Evolutionary conservation across 495 filamentous ascomycete genomes (phyloP).

Genomic region (Hypoxylon perforatum): DNA sequence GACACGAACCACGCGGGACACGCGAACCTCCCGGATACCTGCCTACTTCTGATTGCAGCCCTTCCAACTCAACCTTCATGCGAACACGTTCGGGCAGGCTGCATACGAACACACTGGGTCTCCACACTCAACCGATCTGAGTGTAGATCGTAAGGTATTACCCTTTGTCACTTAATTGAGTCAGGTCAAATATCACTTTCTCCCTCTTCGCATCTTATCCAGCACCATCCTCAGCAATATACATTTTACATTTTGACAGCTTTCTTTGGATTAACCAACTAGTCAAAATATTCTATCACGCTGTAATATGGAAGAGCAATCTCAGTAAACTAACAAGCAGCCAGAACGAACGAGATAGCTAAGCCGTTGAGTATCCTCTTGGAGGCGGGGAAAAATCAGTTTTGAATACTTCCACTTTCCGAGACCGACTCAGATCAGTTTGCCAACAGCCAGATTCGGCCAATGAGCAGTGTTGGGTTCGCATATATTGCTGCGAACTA

Average conservation of each 20-base stretch:
- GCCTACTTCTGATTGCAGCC: conserved; percentile 53
- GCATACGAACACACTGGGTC: conserved; percentile 54
- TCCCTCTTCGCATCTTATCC: conserved; percentile 3
- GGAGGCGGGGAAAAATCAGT: conserved; percentile 34
- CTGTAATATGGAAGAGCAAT: not conserved
- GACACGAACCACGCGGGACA: conserved; percentile 44
- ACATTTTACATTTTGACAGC: conserved; percentile 10
- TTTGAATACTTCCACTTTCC: conserved; percentile 46
- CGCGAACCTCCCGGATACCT: conserved; percentile 53
- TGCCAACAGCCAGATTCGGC: conserved; percentile 41
- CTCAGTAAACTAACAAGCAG: conserved; percentile 22
- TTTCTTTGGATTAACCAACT: not conserved
- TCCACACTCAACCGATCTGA: conserved; percentile 43
- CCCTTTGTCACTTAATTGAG: conserved; percentile 23
- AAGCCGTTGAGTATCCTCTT: conserved; percentile 38
- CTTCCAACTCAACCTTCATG: conserved; percentile 51
- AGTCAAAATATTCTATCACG: not conserved
- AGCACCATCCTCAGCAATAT: not conserved
- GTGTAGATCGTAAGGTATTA: conserved; percentile 35
- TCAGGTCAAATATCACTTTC: conserved; percentile 21
- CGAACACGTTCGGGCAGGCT: conserved; percentile 64
- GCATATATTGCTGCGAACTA: conserved; percentile 41
- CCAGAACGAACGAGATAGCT: conserved; percentile 26
- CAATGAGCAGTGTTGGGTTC: conserved; percentile 39
- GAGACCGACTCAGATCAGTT: conserved; percentile 53